Conservation (phyloP, 2,329 filamentous ascomycete species). For the Zasmidium angulare region DNA sequence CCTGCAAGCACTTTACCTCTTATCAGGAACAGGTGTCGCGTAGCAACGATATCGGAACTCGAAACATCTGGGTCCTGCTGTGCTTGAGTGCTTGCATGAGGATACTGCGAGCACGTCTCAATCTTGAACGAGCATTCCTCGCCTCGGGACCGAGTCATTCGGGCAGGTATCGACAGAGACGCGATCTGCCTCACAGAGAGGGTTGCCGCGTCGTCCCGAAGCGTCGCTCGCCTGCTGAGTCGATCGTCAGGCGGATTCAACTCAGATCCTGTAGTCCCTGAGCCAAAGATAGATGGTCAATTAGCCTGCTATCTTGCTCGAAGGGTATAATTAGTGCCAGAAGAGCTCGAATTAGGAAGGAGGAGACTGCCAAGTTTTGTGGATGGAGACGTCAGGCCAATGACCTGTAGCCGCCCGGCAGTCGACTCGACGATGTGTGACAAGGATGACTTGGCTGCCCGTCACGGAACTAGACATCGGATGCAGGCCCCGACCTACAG, state of each 20-base stretch:
- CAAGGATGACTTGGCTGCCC: slow-evolving; percentile 17
- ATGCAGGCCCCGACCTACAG: slow-evolving; percentile 7
- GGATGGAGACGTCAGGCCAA: slow-evolving; percentile 13
- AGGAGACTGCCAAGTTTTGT: slow-evolving; percentile 6
- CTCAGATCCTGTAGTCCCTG: not conserved
- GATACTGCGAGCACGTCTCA: slow-evolving; percentile 11
- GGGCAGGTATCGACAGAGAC: slow-evolving; percentile 4
- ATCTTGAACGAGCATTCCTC: slow-evolving; percentile 6
- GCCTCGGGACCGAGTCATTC: slow-evolving; percentile 8
- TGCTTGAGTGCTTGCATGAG: slow-evolving; percentile 26
- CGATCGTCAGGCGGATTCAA: slow-evolving; percentile 9
- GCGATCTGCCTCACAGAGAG: not conserved
- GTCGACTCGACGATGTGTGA: slow-evolving; percentile 14
- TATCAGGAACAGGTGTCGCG: slow-evolving; percentile 23
- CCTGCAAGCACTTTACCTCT: slow-evolving; percentile 25
- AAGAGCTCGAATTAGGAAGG: slow-evolving; percentile 5
- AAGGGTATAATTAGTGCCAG: slow-evolving; percentile 11
- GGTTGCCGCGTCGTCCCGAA: slow-evolving; percentile 21
- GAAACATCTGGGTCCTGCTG: slow-evolving; percentile 13
- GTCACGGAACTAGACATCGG: slow-evolving; percentile 17
- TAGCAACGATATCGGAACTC: slow-evolving; percentile 14
- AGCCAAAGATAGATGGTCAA: slow-evolving; percentile 20
- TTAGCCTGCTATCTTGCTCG: slow-evolving; percentile 8
- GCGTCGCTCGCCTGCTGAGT: slow-evolving; percentile 17
- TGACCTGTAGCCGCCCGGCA: slow-evolving; percentile 19